A percentile compares a stretch with the other conserved stretches of the same genome.
phyloP scores from a whole-genome alignment of 116 monocot species.

The Papilionanthe hybrid region DNA sequence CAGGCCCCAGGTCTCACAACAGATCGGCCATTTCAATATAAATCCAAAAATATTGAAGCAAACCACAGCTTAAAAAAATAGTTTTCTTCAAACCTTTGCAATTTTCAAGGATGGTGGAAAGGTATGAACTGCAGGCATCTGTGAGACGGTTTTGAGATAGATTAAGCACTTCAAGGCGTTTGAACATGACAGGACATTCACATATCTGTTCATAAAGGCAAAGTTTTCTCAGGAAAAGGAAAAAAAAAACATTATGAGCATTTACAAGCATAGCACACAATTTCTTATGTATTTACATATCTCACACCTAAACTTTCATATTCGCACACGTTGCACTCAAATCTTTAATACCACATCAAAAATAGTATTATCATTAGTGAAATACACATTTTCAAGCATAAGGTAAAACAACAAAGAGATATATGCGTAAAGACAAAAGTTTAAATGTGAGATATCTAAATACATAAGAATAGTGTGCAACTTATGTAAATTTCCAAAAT shows the following conservation, averaged over 20 bases:
- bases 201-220: slow-evolving; percentile 65
- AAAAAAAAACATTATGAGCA: not conserved
- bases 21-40: not conserved
- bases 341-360: no score
- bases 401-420: no score
- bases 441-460: no score
- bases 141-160: slow-evolving; percentile 89
- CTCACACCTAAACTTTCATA: no score
- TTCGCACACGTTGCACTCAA: no score
- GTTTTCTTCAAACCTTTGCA: slow-evolving; percentile 65
- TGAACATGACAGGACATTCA: slow-evolving; percentile 70
- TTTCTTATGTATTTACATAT: no score
- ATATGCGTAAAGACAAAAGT: no score
- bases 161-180: slow-evolving; percentile 91
- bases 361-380: no score
- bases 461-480: no score
- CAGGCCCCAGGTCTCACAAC: not conserved
- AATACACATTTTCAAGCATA: no score
- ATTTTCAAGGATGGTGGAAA: slow-evolving; percentile 70
- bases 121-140: slow-evolving; percentile 85
- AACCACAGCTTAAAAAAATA: not conserved
- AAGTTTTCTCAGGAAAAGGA: not conserved
- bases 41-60: not conserved
- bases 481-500: no score
- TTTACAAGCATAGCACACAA: no score